Conservation (phyloP, 257 asterid genomes). For the Ocimum tenuiflorum region DNA sequence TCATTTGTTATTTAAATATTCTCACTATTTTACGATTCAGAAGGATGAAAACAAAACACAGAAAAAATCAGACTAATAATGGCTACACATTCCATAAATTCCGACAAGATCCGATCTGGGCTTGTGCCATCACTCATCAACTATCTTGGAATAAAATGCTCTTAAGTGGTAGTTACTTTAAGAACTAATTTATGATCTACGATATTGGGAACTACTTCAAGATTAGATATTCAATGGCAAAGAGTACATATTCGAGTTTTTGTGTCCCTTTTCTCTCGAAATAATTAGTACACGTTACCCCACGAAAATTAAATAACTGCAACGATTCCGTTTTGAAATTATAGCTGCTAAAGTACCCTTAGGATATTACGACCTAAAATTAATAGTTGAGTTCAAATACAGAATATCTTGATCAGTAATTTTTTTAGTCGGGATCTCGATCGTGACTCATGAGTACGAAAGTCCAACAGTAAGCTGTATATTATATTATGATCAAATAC, state of each 20-base stretch:
- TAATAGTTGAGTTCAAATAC: no score
- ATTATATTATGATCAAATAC: background rate
- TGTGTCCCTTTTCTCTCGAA: background rate
- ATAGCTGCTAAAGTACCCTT: no score
- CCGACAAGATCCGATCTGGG: background rate
- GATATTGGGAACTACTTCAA: background rate
- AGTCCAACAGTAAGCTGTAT: no score
- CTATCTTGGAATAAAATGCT: background rate
- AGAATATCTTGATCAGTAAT: no score
- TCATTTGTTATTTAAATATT: background rate
- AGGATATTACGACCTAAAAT: no score
- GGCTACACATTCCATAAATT: background rate
- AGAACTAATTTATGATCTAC: background rate
- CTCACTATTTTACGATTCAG: background rate
- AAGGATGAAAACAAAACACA: background rate
- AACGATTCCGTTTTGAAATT: no score
- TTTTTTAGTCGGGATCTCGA: no score
- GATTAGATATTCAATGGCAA: background rate
- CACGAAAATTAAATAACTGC: no score
- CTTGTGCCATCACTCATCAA: background rate
- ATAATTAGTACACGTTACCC: no score
- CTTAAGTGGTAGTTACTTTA: background rate
- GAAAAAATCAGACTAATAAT: background rate
- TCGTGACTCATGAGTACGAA: no score
- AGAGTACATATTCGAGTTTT: background rate